Evolutionary conservation across 306 rosid genomes (phyloP).

Genomic region (Carpinus viminea): DNA sequence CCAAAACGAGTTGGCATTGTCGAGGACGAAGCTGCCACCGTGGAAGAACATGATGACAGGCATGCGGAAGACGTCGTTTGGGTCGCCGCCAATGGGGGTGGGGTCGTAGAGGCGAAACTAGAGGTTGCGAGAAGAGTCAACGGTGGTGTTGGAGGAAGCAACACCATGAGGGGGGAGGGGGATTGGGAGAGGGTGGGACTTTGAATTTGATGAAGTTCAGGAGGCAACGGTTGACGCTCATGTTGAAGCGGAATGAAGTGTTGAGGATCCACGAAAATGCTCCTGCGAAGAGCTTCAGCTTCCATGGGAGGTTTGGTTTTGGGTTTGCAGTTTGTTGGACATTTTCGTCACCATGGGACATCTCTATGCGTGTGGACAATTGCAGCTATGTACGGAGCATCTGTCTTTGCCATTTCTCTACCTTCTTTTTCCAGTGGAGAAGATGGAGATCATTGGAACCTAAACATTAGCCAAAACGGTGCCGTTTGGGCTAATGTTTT

Average conservation of each 20-base stretch:
- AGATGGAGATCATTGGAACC: too few relatives aligned
- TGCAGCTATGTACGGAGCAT: too few relatives aligned
- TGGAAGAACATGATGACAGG: background rate
- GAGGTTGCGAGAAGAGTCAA: background rate
- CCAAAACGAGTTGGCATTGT: too few relatives aligned
- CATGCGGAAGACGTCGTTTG: background rate
- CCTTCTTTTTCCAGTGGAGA: too few relatives aligned
- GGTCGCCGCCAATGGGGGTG: background rate
- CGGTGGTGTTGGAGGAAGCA: background rate
- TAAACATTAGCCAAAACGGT: too few relatives aligned
- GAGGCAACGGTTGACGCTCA: background rate
- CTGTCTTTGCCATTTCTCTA: too few relatives aligned
- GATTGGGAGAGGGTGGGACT: background rate
- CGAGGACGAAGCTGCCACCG: too few relatives aligned
- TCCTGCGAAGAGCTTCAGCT: background rate
- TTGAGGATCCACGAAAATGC: background rate
- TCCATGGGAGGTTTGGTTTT: background rate
- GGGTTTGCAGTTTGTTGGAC: too few relatives aligned
- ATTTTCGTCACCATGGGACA: too few relatives aligned
- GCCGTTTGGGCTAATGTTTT: too few relatives aligned
- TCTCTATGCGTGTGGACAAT: too few relatives aligned
- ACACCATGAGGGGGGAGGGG: background rate
- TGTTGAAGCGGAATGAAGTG: background rate
- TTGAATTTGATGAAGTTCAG: background rate
- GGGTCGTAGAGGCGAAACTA: constrained; percentile 6